These are phyloP conservation scores for Babesia bovis DNA, from an alignment of 169 alveolate species.

Conservation along the genomic window DNA sequence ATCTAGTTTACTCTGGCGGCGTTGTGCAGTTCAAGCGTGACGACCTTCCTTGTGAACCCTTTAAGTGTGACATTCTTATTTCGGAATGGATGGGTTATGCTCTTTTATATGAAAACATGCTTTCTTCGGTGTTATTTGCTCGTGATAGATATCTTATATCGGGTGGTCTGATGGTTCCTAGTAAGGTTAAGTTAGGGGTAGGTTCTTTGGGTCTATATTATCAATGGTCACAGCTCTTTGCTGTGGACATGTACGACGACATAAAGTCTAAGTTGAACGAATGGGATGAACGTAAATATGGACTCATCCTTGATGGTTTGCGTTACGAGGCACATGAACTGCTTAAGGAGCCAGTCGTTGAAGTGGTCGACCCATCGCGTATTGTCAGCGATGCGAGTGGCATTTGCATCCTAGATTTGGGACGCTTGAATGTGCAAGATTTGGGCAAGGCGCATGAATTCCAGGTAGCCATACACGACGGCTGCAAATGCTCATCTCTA, in stretches of 20 bases:
- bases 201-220: conserved; percentile 90
- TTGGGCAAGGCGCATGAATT: conserved; percentile 19
- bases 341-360: conserved; percentile 66
- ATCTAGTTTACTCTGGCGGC: conserved; percentile 28
- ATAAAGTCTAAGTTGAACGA: conserved; percentile 82
- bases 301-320: conserved; percentile 63
- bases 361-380: conserved; percentile 51
- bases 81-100: conserved; percentile 99
- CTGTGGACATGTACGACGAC: conserved; percentile 91
- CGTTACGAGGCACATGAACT: conserved; percentile 53
- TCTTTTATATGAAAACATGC: conserved; percentile 93
- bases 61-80: conserved; percentile 93
- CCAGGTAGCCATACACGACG: conserved; percentile 50
- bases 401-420: conserved; percentile 53
- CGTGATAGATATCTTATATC: conserved; percentile 72
- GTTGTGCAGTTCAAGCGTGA: conserved; percentile 75
- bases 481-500: conserved; percentile 44
- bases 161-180: conserved; percentile 65
- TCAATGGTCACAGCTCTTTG: conserved; percentile 87
- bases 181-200: conserved; percentile 82
- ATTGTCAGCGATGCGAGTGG: conserved; percentile 61
- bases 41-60: conserved; percentile 89
- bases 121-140: conserved; percentile 92
- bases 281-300: conserved; percentile 84
- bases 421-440: conserved; percentile 9